Conservation (phyloP, 768 basidiomycete genomes). For the Kwoniella dendrophila region DNA sequence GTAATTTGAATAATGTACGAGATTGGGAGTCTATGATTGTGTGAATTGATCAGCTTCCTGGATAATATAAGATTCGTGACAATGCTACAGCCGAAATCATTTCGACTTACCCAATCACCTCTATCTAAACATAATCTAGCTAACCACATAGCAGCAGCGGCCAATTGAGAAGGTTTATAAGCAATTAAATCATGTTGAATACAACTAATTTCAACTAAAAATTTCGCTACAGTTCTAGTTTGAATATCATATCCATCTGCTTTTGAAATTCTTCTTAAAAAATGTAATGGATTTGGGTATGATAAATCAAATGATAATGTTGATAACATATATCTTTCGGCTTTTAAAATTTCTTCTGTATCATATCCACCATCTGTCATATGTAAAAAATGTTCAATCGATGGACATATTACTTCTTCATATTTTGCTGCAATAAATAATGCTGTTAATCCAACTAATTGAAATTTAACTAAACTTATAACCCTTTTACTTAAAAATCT, state of each 20-base stretch:
- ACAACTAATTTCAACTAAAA: conserved; percentile 80
- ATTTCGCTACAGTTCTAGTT: conserved; percentile 84
- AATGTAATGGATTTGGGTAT: conserved; percentile 86
- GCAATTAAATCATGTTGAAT: conserved; percentile 78
- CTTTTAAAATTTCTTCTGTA: conserved; percentile 78
- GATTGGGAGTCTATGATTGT: conserved; percentile 68
- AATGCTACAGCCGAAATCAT: background rate
- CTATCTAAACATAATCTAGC: conserved; percentile 76
- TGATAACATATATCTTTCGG: conserved; percentile 84
- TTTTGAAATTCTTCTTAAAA: conserved; percentile 84
- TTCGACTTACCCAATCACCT: conserved; percentile 76
- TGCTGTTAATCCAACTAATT: conserved; percentile 84
- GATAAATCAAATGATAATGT: conserved; percentile 83
- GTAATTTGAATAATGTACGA: conserved; percentile 86
- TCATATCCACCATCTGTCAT: conserved; percentile 77
- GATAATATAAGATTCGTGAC: background rate
- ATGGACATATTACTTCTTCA: conserved; percentile 88
- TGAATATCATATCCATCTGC: conserved; percentile 88
- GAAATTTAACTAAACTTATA: conserved; percentile 79
- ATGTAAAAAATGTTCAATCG: conserved; percentile 74
- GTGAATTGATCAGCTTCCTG: conserved; percentile 14
- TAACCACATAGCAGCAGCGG: conserved; percentile 84
- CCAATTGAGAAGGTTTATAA: conserved; percentile 73
- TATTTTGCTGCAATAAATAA: conserved; percentile 88
- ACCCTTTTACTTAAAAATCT: conserved; percentile 69